Evolutionary conservation across 108 stramenopile species (phyloP).

Genomic region (Asterionellopsis glacialis): DNA sequence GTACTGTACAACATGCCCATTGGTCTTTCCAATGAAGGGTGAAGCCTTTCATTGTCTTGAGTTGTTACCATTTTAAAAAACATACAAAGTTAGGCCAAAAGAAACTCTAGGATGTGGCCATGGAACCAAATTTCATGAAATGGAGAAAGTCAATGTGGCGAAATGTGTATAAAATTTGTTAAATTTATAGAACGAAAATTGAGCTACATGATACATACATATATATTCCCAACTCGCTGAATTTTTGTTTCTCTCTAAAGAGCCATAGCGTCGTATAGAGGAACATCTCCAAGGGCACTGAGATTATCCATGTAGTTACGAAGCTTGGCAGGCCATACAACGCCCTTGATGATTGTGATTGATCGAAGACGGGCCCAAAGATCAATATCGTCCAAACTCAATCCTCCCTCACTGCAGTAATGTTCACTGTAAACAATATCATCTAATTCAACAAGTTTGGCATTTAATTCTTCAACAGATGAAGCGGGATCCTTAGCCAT

Average conservation of each 20-base stretch:
- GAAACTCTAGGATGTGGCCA: no score
- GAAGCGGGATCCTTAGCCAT: slow-evolving; percentile 76
- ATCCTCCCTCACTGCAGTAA: slow-evolving; percentile 80
- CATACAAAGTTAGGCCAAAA: no score
- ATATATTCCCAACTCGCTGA: slow-evolving; percentile 1
- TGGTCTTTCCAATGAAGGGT: no score
- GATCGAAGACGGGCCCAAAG: slow-evolving; percentile 87
- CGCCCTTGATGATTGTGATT: slow-evolving; percentile 83
- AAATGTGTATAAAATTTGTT: not conserved
- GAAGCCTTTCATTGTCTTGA: no score
- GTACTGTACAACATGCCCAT: no score
- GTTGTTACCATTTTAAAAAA: no score
- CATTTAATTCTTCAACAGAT: slow-evolving; percentile 81
- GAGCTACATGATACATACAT: not conserved
- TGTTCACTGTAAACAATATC: slow-evolving; percentile 78
- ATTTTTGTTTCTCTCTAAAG: slow-evolving; percentile 35
- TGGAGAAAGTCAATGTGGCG: no score
- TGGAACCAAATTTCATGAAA: no score
- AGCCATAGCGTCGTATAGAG: slow-evolving; percentile 88
- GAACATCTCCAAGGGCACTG: slow-evolving; percentile 79
- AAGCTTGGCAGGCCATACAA: slow-evolving; percentile 79
- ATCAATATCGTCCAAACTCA: slow-evolving; percentile 87
- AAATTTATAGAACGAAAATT: not conserved
- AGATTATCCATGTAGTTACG: slow-evolving; percentile 88
- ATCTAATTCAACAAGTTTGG: slow-evolving; percentile 76